These are phyloP conservation scores for Russula griseocarnosa DNA, from an alignment of 768 basidiomycete species.

Conservation along the genomic window DNA sequence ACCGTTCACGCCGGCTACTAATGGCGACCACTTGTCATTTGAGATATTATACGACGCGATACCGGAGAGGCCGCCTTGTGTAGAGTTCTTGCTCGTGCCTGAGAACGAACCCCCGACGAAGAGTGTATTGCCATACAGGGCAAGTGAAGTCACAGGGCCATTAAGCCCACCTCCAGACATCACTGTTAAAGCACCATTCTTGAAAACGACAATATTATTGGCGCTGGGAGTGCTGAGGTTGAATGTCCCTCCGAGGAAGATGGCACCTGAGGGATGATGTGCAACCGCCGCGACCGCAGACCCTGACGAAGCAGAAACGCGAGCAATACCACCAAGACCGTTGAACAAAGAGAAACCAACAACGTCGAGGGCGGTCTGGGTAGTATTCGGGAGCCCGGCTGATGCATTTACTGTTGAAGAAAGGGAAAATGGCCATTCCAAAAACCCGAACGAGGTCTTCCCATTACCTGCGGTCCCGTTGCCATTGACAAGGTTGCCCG, in stretches of 20 bases:
- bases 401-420: constrained; percentile 53
- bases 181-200: constrained; percentile 49
- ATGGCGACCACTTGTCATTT: constrained; percentile 59
- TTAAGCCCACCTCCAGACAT: constrained; percentile 71
- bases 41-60: constrained; percentile 70
- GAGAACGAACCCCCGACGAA: constrained; percentile 89
- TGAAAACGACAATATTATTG: constrained; percentile 71
- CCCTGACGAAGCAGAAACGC: constrained; percentile 38
- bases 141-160: constrained; percentile 67
- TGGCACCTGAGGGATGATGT: constrained; percentile 58
- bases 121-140: constrained; percentile 57
- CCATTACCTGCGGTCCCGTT: constrained; percentile 36
- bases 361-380: constrained; percentile 63
- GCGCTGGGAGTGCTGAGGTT: constrained; percentile 50
- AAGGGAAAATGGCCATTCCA: constrained; percentile 72
- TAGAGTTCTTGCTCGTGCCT: constrained; percentile 55
- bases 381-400: constrained; percentile 57
- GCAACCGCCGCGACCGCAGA: constrained; percentile 51
- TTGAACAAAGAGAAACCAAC: constrained; percentile 59
- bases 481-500: constrained; percentile 34
- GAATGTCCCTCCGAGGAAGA: constrained; percentile 80
- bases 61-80: constrained; percentile 49
- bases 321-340: constrained; percentile 50
- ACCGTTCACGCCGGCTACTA: constrained; percentile 76
- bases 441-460: constrained; percentile 71